Base-by-base conservation (phyloP, 352 stramenopile species). In the Paralagenidium karlingii region DNA sequence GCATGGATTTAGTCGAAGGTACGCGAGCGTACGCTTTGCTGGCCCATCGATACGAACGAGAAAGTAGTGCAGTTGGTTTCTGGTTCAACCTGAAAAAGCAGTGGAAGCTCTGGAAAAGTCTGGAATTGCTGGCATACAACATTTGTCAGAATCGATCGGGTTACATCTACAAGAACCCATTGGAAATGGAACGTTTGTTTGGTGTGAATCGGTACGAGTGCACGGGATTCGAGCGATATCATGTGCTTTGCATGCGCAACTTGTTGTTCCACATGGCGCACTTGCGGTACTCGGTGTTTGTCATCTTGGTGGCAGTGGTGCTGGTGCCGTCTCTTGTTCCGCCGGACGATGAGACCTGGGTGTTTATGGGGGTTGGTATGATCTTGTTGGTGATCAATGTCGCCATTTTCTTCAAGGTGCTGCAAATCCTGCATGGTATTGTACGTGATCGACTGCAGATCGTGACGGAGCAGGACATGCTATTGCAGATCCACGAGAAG, bases 81-180 rank as follows among this genome's bases (percentile, higher is more conserved):
- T 66, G 50, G 29, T 79, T 88, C 56, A 85, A 89, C 30, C 22
- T 86, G 13, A 55, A 63, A 30, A 86, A 85, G 55, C 78, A 92
- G 39, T 92, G 75, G 68, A 60, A 83, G 18, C 51, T 89, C 5
- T 92, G 74, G 71, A 92, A 88, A 43, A 86, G 73, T 38, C 86
- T 92, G 29, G 78, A 92, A 52, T 69, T 92, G 38, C 53, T 92
- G 8, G 78, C 78, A 38, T 89, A 86, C 63, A 92, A 92, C 39
- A 83, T 92, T 44, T 92, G 78, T 43, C 73, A 92, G 51, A 62
- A 92, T 41, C 66, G 78, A 2, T 86, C 69, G 3, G 73, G 75
- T 9, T 92, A 92, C 41, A 77, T 92, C 32, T 92, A 92, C 69
- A 92, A 92, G 55, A 92, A 92, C 44, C 75, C 78, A 3, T 19